Evolutionary conservation across 2,329 filamentous ascomycete genomes (phyloP).

Genomic region (Cladosporium sp.): DNA sequence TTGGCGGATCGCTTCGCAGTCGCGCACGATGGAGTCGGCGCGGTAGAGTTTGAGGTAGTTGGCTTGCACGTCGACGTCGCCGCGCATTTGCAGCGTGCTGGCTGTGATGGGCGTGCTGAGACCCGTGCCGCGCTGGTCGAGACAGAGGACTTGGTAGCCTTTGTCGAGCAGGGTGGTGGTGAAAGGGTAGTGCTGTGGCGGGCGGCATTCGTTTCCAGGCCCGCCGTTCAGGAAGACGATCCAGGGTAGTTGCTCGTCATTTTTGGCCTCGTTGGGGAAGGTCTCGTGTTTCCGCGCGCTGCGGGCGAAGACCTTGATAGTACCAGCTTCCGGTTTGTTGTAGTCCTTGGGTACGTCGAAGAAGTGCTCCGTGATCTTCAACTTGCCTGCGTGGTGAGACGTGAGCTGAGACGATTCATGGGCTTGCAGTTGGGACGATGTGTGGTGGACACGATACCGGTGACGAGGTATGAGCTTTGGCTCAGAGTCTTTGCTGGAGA

Average conservation of each 20-base stretch:
- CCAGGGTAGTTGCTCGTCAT: constrained; percentile 53
- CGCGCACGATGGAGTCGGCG: constrained; percentile 84
- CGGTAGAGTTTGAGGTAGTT: constrained; percentile 80
- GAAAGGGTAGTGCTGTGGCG: constrained; percentile 69
- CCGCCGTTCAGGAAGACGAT: constrained; percentile 78
- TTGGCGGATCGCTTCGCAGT: constrained; percentile 80
- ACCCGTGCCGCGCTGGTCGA: constrained; percentile 91
- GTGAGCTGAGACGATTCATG: background rate
- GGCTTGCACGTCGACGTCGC: constrained; percentile 63
- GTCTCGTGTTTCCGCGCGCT: constrained; percentile 64
- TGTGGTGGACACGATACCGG: constrained; percentile 31
- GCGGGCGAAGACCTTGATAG: constrained; percentile 73
- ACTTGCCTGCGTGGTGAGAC: constrained; percentile 54
- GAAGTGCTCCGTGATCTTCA: constrained; percentile 75
- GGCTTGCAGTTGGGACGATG: background rate
- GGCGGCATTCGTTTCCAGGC: constrained; percentile 71
- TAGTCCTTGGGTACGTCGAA: constrained; percentile 86
- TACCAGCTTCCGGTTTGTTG: constrained; percentile 54
- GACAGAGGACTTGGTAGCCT: constrained; percentile 76
- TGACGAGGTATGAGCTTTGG: constrained; percentile 41
- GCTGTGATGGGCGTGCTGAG: constrained; percentile 76
- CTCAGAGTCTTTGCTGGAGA: constrained; percentile 45
- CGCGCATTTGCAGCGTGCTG: constrained; percentile 62
- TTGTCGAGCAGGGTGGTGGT: constrained; percentile 68
- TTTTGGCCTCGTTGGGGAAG: constrained; percentile 44